phyloP scores from a whole-genome alignment of 495 filamentous ascomycete genomes.

The Podospora anserina region DNA sequence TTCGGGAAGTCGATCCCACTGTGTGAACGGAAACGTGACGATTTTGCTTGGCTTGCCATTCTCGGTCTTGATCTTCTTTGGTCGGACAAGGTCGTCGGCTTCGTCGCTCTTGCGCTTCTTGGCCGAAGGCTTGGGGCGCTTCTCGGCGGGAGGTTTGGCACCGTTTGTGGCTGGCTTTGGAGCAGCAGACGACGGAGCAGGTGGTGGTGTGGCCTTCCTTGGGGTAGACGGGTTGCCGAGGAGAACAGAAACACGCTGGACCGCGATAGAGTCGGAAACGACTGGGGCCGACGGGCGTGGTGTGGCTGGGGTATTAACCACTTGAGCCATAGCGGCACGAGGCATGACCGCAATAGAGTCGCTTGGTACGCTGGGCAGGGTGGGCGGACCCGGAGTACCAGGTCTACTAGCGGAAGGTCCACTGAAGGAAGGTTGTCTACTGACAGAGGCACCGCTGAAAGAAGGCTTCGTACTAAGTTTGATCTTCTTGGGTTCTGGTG shows the following conservation, averaged over 20 bases:
- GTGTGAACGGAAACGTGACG: constrained; percentile 23
- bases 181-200: background rate
- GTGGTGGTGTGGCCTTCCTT: background rate
- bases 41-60: constrained; percentile 25
- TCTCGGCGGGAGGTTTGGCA: constrained; percentile 14
- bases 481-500: constrained; percentile 33
- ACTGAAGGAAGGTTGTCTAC: constrained; percentile 26
- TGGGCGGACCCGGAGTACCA: constrained; percentile 17
- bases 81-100: constrained; percentile 27
- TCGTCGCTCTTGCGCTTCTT: constrained; percentile 40
- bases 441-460: constrained; percentile 22
- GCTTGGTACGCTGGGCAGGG: constrained; percentile 16
- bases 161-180: background rate
- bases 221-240: constrained; percentile 10
- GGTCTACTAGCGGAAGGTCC: constrained; percentile 15
- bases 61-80: constrained; percentile 39
- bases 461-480: constrained; percentile 30
- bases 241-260: constrained; percentile 22
- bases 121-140: constrained; percentile 22
- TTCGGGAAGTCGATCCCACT: constrained; percentile 21
- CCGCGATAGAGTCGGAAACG: constrained; percentile 28
- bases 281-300: background rate
- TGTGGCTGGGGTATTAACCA: constrained; percentile 5
- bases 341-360: constrained; percentile 31
- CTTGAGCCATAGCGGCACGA: constrained; percentile 13